Percentiles rank a stretch among this genome's conserved stretches.
Evolutionary conservation across 306 rosid species (phyloP).

Genomic region (Ochetophila trinervis): DNA sequence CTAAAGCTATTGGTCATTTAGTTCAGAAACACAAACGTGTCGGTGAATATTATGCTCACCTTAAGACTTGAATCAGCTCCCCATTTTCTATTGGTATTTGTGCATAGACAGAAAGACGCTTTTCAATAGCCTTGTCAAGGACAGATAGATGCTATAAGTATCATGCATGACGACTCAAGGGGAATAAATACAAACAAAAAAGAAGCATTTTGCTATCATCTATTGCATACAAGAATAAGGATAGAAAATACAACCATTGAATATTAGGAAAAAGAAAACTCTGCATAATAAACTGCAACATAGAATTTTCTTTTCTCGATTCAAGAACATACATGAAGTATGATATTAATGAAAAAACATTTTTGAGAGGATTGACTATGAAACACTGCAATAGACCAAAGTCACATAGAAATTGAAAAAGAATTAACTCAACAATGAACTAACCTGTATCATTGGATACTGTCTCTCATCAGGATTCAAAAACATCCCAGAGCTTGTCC

Average conservation of each 20-base stretch:
- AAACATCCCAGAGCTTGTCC: conserved; percentile 99
- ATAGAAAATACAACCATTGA: not conserved
- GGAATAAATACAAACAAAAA: not conserved
- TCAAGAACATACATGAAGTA: no score
- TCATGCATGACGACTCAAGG: not conserved
- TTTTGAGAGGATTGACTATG: no score
- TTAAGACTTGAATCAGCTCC: conserved; percentile 87
- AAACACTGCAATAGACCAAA: no score
- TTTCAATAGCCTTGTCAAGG: conserved; percentile 76
- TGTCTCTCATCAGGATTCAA: conserved; percentile 58
- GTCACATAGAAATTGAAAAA: no score
- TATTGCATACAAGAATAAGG: not conserved
- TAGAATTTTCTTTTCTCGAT: no score
- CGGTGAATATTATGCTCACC: conserved; percentile 52
- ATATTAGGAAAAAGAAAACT: no score
- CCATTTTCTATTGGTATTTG: conserved; percentile 94
- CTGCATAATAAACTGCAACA: no score
- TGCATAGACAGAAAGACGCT: conserved; percentile 85
- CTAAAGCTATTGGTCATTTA: conserved; percentile 18
- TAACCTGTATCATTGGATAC: conserved; percentile 78
- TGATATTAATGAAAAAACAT: no score
- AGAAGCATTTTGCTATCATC: not conserved
- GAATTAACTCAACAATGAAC: conserved; percentile 14
- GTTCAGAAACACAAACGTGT: conserved; percentile 14
- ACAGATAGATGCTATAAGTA: no score